Evolutionary conservation across 306 rosid species (phyloP), one percentile per base, ranked within the genome.

Genomic region (Rosa persica): DNA sequence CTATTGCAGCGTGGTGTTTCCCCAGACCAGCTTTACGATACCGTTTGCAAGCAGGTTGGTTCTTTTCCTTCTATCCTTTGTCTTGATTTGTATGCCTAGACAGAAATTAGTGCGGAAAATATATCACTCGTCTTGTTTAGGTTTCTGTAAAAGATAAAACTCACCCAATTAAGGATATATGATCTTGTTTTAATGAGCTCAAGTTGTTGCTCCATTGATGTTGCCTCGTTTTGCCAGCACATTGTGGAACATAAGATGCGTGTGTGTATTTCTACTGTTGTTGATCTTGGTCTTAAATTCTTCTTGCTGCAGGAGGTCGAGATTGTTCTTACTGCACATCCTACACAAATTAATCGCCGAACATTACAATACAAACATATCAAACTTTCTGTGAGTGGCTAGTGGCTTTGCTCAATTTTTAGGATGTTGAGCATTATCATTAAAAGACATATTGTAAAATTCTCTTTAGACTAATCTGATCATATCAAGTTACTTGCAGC

Each of bases 241-340:
- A 20, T 9, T 62, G n/a, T 62, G n/a, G 19, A 47, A 64, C 61
- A 62, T 60, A 22, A 25, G 9, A 48, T 48, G 10, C 10, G 44
- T 19, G 51, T 8, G 22, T 54, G 22, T 27, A n/a, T 49, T 70
- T 52, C 42, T n/a, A 12, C 34, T 68, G 73, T 64, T 62, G 58
- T 65, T 75, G 39, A 75, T 75, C 76, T 42, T 78, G 46, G 11
- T 71, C 64, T 55, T 68, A 49, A 36, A 47, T 62, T 86, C 73
- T 25, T 76, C 54, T 85, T 76, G 74, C 42, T 54, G 48, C 89
- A 94, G 98, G 97, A 74, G 85, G 94, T 92, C 78, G 98, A 94
- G 83, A 94, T 94, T 88, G 98, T 94, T 86, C 98, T 94, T 77
- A 94, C 97, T 8, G 98, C 98, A 73, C 98, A 92, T 88, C 98